Percentiles rank a stretch among this genome's conserved stretches.
Evolutionary conservation across 352 stramenopile genomes (phyloP).

Genomic region (Globisporangium megalacanthum): DNA sequence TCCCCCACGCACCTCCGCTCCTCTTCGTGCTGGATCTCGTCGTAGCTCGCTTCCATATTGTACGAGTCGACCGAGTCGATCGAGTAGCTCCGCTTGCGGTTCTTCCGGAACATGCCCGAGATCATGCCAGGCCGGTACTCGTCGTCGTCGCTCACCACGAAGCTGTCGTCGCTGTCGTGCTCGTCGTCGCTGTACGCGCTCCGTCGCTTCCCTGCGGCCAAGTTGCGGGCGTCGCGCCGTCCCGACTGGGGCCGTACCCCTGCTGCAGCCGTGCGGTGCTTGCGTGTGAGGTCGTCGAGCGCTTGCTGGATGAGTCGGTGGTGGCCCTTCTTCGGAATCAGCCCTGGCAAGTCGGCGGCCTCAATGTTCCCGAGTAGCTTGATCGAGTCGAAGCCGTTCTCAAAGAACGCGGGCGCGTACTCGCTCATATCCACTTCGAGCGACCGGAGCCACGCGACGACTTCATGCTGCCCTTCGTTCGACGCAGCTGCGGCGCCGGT

Average conservation of each 20-base stretch:
- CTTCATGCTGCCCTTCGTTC: constrained; percentile 68
- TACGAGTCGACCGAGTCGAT: constrained; percentile 76
- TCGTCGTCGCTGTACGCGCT: constrained; percentile 78
- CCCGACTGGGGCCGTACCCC: constrained; percentile 26
- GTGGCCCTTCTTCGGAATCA: constrained; percentile 82
- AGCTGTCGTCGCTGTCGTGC: constrained; percentile 85
- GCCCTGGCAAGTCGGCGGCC: constrained; percentile 50
- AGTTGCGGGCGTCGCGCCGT: constrained; percentile 10
- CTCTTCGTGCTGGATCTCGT: constrained; percentile 85
- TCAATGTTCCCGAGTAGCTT: constrained; percentile 78
- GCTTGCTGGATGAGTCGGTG: constrained; percentile 79
- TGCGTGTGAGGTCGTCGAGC: constrained; percentile 65
- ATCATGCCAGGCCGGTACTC: constrained; percentile 75
- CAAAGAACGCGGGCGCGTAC: constrained; percentile 80
- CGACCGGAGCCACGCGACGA: constrained; percentile 65
- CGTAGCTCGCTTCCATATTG: constrained; percentile 83
- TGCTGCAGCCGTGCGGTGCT: constrained; percentile 51
- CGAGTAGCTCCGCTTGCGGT: constrained; percentile 67
- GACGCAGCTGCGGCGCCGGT: constrained; percentile 19
- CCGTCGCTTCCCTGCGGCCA: constrained; percentile 21
- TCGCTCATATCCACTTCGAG: constrained; percentile 81
- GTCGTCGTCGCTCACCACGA: constrained; percentile 76
- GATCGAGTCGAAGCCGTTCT: constrained; percentile 86
- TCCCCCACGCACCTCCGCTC: constrained; percentile 66
- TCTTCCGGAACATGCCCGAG: constrained; percentile 73